Conservation (phyloP, 768 basidiomycete species). For the Cubamyces lactineus region DNA sequence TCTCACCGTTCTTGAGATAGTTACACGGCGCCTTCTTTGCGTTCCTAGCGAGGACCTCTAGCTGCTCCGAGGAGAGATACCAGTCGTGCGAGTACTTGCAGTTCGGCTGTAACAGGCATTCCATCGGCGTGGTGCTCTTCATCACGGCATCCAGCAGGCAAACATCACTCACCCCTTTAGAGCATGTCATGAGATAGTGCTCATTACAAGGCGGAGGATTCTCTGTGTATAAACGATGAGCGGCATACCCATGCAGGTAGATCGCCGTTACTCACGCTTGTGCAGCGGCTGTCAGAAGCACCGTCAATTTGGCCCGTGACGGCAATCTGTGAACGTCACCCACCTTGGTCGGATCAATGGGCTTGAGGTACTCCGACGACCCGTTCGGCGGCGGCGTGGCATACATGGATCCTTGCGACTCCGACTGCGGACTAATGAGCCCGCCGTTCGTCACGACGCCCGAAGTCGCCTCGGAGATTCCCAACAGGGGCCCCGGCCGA, state of each 20-base stretch:
- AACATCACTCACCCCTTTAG: slow-evolving; percentile 55
- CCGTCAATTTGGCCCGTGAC: background rate
- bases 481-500: slow-evolving; percentile 45
- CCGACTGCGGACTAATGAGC: slow-evolving; percentile 68
- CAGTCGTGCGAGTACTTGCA: slow-evolving; percentile 91
- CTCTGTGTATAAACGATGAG: slow-evolving; percentile 46
- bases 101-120: slow-evolving; percentile 33
- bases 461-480: slow-evolving; percentile 37
- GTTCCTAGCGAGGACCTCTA: slow-evolving; percentile 68
- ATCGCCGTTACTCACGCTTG: slow-evolving; percentile 57
- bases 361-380: slow-evolving; percentile 31
- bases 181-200: slow-evolving; percentile 80
- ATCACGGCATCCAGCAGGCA: too few species aligned
- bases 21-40: slow-evolving; percentile 89
- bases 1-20: slow-evolving; percentile 74
- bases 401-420: slow-evolving; percentile 43
- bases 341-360: slow-evolving; percentile 69
- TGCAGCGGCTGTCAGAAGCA: slow-evolving; percentile 60
- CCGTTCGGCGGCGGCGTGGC: slow-evolving; percentile 24
- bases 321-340: background rate
- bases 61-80: slow-evolving; percentile 68
- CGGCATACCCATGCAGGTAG: background rate
- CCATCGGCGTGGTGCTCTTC: too few species aligned
- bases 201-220: slow-evolving; percentile 86
- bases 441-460: slow-evolving; percentile 58